These are phyloP conservation scores for Stevia rebaudiana DNA, from an alignment of 140 eudicot genomes.

Conservation along the genomic window DNA sequence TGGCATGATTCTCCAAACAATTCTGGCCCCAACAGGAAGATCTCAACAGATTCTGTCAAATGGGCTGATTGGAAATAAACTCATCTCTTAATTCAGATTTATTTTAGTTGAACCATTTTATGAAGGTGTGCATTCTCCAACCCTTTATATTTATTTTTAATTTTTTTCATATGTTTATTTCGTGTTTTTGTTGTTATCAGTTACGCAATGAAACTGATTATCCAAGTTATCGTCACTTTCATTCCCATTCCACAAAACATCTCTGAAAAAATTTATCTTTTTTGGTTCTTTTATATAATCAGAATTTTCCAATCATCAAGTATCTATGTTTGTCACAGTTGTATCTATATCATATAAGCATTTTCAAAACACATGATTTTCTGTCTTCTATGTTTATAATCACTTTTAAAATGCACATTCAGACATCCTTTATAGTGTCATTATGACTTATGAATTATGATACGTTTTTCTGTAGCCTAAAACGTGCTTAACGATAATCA, in stretches of 20 bases:
- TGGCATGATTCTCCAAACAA: constrained; percentile 67
- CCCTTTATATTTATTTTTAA: background rate
- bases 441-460: background rate
- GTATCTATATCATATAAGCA: background rate
- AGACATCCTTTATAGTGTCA: background rate
- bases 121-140: constrained; percentile 20
- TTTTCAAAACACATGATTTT: background rate
- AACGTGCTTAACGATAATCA: background rate
- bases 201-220: background rate
- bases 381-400: background rate
- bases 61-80: constrained; percentile 50
- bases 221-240: background rate
- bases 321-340: background rate
- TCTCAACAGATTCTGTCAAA: constrained; percentile 39
- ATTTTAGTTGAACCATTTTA: background rate
- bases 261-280: background rate
- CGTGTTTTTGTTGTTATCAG: background rate
- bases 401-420: background rate
- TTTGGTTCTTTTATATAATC: background rate
- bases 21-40: constrained; percentile 52
- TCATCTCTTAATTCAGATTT: background rate
- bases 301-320: background rate
- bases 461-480: background rate
- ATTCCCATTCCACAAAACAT: constrained; percentile 1
- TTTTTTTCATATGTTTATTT: background rate